phyloP scores from a whole-genome alignment of 768 basidiomycete species.

The Podaxis carcinomalis region DNA sequence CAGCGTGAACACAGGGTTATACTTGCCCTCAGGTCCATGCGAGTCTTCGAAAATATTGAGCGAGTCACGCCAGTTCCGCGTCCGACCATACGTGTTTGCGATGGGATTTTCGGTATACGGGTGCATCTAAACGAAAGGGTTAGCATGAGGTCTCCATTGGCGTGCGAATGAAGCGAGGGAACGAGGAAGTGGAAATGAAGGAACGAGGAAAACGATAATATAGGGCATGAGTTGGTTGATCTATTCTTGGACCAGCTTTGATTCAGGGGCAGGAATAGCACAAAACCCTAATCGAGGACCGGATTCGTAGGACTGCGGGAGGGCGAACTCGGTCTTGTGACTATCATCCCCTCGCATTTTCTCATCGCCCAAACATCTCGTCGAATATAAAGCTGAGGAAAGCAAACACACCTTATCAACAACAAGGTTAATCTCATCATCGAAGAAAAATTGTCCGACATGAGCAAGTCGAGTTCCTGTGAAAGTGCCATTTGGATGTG shows the following conservation, averaged over 20 bases:
- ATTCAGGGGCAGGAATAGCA: not conserved
- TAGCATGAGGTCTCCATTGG: not conserved
- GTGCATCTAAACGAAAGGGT: conserved; percentile 34
- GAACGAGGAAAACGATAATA: not conserved
- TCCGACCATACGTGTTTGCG: conserved; percentile 40
- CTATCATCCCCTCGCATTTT: too few relatives aligned
- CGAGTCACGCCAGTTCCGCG: conserved; percentile 48
- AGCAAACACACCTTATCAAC: conserved; percentile 37
- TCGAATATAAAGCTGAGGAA: not conserved
- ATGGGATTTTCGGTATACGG: conserved; percentile 50
- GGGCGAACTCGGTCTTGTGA: too few relatives aligned
- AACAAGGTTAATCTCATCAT: conserved; percentile 44
- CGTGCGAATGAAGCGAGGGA: not conserved
- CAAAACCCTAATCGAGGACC: not conserved
- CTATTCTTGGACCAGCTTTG: not conserved
- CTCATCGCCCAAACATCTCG: too few relatives aligned
- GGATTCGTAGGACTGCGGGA: too few relatives aligned
- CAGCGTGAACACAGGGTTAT: conserved; percentile 49
- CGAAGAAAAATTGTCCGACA: conserved; percentile 54
- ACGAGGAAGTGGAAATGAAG: not conserved
- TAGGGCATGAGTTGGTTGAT: not conserved
- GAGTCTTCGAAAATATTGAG: conserved; percentile 52
- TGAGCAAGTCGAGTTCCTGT: conserved; percentile 39
- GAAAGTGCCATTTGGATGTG: conserved; percentile 41
- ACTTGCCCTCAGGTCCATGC: conserved; percentile 42